Base-by-base conservation (phyloP, 345 rosid species). In the Hypericum androsaemum region DNA sequence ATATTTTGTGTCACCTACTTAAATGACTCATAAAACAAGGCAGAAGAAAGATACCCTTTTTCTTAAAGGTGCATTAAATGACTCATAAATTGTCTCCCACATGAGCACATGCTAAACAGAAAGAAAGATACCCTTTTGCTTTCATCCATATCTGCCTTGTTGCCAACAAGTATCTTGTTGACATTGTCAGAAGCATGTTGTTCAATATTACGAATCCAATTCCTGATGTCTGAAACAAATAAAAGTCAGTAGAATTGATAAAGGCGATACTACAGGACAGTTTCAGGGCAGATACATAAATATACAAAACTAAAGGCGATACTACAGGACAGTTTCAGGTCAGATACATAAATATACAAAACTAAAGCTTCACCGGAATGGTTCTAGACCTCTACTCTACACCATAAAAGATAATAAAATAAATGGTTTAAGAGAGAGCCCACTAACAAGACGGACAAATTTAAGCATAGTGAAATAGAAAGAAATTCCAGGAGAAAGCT, bases 61-160 rank as follows among this genome's bases (percentile, higher is more conserved):
- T n/a, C n/a, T n/a, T n/a, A n/a, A n/a, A n/a, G n/a, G n/a, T n/a
- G n/a, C n/a, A n/a, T n/a, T n/a, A n/a, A n/a, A n/a, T n/a, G n/a
- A n/a, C n/a, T n/a, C n/a, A n/a, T n/a, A n/a, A n/a, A 22, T 1
- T 22, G 32, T 22, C 32, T 22, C 32, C 32, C 32, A 22, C 32
- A 22, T 22, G 32, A 22, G 32, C 32, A 22, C 32, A 22, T 22
- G 32, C 4, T 22, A 22, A 22, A 22, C 2, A 22, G 32, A 22
- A 22, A 22, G 32, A 22, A 4, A 22, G 32, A 22, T 22, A 79
- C 85, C 76, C 81, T 71, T 74, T 79, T 79, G 80, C 77, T 80
- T 66, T 80, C 86, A 35, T 80, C 85, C 82, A 76, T 80, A 11
- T 80, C 85, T 28, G 85, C 85, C 67, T 80, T 80, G 74, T 80